phyloP scores from a whole-genome alignment of 768 basidiomycete genomes.

The Mycena crocata region DNA sequence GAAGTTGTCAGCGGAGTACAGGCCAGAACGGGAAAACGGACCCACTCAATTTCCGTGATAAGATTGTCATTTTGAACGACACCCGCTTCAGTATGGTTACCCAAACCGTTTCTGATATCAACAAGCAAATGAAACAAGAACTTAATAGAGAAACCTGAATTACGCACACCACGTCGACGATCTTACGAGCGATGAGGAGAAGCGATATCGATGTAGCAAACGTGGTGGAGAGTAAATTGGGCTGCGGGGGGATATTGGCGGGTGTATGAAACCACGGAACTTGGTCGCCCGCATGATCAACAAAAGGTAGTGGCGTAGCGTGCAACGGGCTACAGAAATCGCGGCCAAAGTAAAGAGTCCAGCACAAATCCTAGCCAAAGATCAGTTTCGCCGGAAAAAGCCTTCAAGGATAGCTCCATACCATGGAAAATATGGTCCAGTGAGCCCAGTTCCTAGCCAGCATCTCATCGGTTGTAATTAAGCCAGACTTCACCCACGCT shows the following conservation, averaged over 20 bases:
- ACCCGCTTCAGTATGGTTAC: background rate
- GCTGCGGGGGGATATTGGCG: slow-evolving; percentile 39
- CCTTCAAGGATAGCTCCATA: background rate
- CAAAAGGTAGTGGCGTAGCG: slow-evolving; percentile 47
- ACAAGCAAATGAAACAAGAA: background rate
- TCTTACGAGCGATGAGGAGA: slow-evolving; percentile 43
- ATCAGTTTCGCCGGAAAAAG: background rate
- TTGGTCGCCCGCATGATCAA: slow-evolving; percentile 46
- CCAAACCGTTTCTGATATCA: slow-evolving; percentile 16
- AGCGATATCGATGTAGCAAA: slow-evolving; percentile 47
- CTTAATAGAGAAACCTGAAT: background rate
- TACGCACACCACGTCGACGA: slow-evolving; percentile 49
- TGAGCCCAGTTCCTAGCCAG: slow-evolving; percentile 54
- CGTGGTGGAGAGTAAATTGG: slow-evolving; percentile 38
- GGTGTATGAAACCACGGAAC: slow-evolving; percentile 46
- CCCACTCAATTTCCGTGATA: slow-evolving; percentile 36
- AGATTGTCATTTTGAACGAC: slow-evolving; percentile 15
- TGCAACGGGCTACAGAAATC: slow-evolving; percentile 47
- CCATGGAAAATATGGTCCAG: slow-evolving; percentile 52
- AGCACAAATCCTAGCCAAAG: slow-evolving; percentile 48
- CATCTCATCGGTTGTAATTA: slow-evolving; percentile 49
- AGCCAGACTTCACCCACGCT: slow-evolving; percentile 51
- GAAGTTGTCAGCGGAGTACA: background rate
- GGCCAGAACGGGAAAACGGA: background rate
- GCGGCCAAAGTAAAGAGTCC: slow-evolving; percentile 59